Evolutionary conservation across 2,329 filamentous ascomycete genomes (phyloP), one percentile per base, ranked within the genome.

Genomic region (Exophiala mesophila): DNA sequence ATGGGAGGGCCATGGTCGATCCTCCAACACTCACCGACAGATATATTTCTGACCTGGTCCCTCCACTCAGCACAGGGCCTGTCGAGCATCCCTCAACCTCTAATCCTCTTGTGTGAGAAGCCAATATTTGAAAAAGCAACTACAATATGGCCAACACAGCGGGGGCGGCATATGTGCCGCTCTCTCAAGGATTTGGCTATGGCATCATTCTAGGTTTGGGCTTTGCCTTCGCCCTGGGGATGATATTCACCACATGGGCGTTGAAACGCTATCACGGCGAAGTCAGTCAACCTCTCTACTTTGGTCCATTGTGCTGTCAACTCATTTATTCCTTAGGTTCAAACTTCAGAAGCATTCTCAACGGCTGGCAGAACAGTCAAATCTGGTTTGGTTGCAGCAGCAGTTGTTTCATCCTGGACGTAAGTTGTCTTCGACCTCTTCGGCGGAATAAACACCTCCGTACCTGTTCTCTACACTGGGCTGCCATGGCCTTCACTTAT

Each of bases 381-480:
- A 61, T 88, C 86, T 6, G 89, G 88, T 31, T 73, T 95, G 10
- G 87, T 94, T 1, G 85, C 86, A 8, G 85, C 86, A 4, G 88
- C 88, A 12, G 88, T 95, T n/a, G 87, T 94, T 3, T 89, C 84
- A 12, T 88, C 83, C 4, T 95, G 89, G 88, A 94, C 88, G 23
- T 26, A 26, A 26, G 23, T 26, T 7, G 12, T 26, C 7, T 26
- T 26, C 23, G 6, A 26, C 6, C 12, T 12, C 23, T 26, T 0
- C 94, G 88, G 88, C 88, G 87, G 1, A 88, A 86, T 16, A 92
- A 86, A 0, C 70, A 90, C 1, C 72, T 92, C 2, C 85, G 90
- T n/a, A n/a, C n/a, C n/a, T n/a, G n/a, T n/a, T n/a, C n/a, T n/a
- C n/a, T n/a, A n/a, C n/a, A n/a, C n/a, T n/a, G n/a, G n/a, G n/a